Percentiles rank a stretch among this genome's conserved stretches.
Evolutionary conservation across 352 stramenopile species (phyloP).

Genomic region (Aphanomyces cochlioides): DNA sequence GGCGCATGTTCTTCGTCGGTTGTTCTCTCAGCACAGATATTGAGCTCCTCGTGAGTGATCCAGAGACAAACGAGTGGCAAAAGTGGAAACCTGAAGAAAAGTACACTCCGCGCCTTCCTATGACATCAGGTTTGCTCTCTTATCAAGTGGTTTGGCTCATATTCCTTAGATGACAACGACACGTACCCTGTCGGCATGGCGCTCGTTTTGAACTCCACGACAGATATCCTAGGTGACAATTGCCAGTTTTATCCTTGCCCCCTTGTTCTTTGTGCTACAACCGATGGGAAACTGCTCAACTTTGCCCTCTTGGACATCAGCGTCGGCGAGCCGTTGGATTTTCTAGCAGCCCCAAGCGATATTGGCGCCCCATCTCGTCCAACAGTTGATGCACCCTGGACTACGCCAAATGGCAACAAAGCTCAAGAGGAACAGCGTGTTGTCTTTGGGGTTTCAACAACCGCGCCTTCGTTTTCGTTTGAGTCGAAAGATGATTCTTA

Average conservation of each 20-base stretch:
- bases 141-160: too few species aligned
- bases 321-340: slow-evolving; percentile 38
- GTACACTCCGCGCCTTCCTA: slow-evolving; percentile 67
- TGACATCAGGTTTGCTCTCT: slow-evolving; percentile 38
- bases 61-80: slow-evolving; percentile 54
- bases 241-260: slow-evolving; percentile 43
- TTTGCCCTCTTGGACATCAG: slow-evolving; percentile 68
- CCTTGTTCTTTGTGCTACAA: slow-evolving; percentile 54
- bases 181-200: slow-evolving; percentile 56
- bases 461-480: slow-evolving; percentile 11
- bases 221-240: slow-evolving; percentile 44
- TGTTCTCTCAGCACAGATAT: slow-evolving; percentile 78
- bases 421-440: neutral
- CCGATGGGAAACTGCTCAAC: slow-evolving; percentile 57
- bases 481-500: neutral
- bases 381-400: neutral
- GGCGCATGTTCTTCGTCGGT: slow-evolving; percentile 77
- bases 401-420: neutral
- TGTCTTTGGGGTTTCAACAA: slow-evolving; percentile 6
- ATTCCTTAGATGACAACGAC: slow-evolving; percentile 49
- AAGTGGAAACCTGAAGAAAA: slow-evolving; percentile 73
- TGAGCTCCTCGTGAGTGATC: slow-evolving; percentile 64
- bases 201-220: slow-evolving; percentile 56
- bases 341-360: slow-evolving; percentile 17
- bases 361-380: slow-evolving; percentile 6